Evolutionary conservation across 1,284 basidiomycete genomes (phyloP).

Genomic region (Boletus mariae): DNA sequence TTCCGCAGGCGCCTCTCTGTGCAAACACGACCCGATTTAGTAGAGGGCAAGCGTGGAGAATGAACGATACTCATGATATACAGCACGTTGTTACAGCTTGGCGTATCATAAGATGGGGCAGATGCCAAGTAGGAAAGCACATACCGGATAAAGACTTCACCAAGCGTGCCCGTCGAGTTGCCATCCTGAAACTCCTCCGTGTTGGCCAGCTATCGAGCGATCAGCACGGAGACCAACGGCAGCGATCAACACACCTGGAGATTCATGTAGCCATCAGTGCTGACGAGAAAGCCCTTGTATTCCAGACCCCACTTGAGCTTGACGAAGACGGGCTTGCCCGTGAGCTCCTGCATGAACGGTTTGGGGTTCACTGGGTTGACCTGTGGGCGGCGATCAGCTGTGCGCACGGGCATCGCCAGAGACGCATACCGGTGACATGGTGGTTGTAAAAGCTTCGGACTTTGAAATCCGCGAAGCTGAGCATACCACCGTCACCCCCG

Average conservation of each 20-base stretch:
- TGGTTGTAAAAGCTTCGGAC: slow-evolving; percentile 43
- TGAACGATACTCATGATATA: slow-evolving; percentile 76
- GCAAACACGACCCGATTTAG: slow-evolving; percentile 33
- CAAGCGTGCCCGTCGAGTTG: slow-evolving; percentile 91
- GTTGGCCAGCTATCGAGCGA: slow-evolving; percentile 63
- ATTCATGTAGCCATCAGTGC: slow-evolving; percentile 99
- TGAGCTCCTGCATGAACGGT: slow-evolving; percentile 97
- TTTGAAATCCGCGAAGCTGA: slow-evolving; percentile 38
- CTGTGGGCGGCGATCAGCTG: slow-evolving; percentile 37
- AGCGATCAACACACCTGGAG: slow-evolving; percentile 68
- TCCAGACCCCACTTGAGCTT: slow-evolving; percentile 98
- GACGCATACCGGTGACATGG: slow-evolving; percentile 46
- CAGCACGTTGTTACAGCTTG: slow-evolving; percentile 85
- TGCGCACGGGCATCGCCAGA: not conserved
- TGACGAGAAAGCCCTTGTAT: slow-evolving; percentile 98
- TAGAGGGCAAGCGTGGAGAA: slow-evolving; percentile 1
- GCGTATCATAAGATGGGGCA: slow-evolving; percentile 5
- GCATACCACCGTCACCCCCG: not conserved
- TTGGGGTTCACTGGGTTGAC: slow-evolving; percentile 97
- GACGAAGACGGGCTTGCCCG: slow-evolving; percentile 94
- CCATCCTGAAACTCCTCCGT: slow-evolving; percentile 98
- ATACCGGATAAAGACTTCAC: slow-evolving; percentile 97
- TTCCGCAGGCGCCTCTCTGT: slow-evolving; percentile 69
- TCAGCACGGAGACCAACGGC: not conserved
- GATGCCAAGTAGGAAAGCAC: slow-evolving; percentile 23